Evolutionary conservation across 768 basidiomycete species (phyloP).

Genomic region (Mrakia frigida): DNA sequence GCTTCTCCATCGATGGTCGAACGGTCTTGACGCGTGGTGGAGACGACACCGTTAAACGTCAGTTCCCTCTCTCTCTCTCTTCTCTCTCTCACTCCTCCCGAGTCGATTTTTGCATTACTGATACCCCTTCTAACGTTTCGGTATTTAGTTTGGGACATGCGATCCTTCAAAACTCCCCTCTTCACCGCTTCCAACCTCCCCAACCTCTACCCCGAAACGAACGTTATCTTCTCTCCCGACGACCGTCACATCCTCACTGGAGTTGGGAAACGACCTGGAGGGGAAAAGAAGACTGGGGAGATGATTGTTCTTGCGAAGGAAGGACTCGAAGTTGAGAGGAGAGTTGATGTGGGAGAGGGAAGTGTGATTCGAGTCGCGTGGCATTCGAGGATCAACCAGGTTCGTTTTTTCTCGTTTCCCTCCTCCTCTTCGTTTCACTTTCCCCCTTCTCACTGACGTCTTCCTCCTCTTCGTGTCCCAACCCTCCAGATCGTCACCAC

Average conservation of each 20-base stretch:
- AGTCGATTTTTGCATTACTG: no score
- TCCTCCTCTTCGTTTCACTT: background rate
- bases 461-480: background rate
- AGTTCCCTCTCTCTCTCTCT: constrained; percentile 43
- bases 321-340: constrained; percentile 54
- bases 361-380: constrained; percentile 80
- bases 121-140: no score
- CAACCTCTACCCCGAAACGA: constrained; percentile 85
- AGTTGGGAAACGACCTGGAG: constrained; percentile 52
- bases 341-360: constrained; percentile 43
- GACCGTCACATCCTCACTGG: constrained; percentile 85
- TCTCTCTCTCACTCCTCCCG: background rate
- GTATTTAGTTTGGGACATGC: constrained; percentile 81
- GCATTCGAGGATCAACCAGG: constrained; percentile 98
- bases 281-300: constrained; percentile 55
- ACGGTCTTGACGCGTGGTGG: constrained; percentile 84
- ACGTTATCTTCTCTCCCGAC: constrained; percentile 91
- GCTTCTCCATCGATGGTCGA: constrained; percentile 81
- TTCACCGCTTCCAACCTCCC: constrained; percentile 59
- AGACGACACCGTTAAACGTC: constrained; percentile 92
- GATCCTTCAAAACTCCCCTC: constrained; percentile 83
- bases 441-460: background rate
- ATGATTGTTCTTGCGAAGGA: constrained; percentile 69
- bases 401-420: constrained; percentile 43
- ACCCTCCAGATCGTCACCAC: constrained; percentile 88